phyloP scores from a whole-genome alignment of 495 filamentous ascomycete genomes.

The Aspergillus taichungensis region DNA sequence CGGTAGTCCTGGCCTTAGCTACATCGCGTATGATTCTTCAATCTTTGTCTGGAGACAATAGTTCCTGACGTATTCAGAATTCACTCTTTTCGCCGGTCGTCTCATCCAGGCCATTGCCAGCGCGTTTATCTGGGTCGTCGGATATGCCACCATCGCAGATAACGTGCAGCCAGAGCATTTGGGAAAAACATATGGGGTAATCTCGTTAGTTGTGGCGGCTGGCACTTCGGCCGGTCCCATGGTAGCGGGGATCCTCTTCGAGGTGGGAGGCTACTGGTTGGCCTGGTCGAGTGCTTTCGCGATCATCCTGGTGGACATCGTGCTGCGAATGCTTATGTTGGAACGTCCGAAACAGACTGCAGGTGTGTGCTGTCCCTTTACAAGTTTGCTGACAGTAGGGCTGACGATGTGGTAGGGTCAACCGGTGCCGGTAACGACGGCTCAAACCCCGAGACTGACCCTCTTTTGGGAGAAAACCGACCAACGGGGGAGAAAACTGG shows the following conservation, averaged over 20 bases:
- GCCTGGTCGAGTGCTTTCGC: constrained; percentile 18
- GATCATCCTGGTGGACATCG: constrained; percentile 14
- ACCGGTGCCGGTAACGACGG: background rate
- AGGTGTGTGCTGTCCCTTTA: background rate
- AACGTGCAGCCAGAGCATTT: constrained; percentile 11
- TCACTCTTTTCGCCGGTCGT: constrained; percentile 15
- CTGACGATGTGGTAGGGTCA: no score
- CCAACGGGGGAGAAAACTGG: background rate
- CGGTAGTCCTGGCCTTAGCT: constrained; percentile 8
- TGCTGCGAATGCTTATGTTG: constrained; percentile 19
- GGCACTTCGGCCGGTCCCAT: constrained; percentile 18
- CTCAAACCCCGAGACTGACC: constrained; percentile 4
- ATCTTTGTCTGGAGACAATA: background rate
- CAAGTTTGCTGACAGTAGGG: no score
- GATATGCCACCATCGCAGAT: constrained; percentile 16
- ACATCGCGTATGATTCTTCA: constrained; percentile 5
- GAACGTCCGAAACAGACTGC: constrained; percentile 6
- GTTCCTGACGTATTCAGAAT: constrained; percentile 1
- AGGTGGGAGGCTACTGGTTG: constrained; percentile 19
- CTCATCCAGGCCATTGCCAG: constrained; percentile 13
- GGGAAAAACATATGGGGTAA: constrained; percentile 13
- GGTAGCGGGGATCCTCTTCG: constrained; percentile 15
- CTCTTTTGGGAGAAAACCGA: background rate
- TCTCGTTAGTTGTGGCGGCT: constrained; percentile 10
- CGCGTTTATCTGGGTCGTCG: constrained; percentile 15